Conservation (phyloP, 139 green algal genomes). For the Coelastrella sp. region DNA sequence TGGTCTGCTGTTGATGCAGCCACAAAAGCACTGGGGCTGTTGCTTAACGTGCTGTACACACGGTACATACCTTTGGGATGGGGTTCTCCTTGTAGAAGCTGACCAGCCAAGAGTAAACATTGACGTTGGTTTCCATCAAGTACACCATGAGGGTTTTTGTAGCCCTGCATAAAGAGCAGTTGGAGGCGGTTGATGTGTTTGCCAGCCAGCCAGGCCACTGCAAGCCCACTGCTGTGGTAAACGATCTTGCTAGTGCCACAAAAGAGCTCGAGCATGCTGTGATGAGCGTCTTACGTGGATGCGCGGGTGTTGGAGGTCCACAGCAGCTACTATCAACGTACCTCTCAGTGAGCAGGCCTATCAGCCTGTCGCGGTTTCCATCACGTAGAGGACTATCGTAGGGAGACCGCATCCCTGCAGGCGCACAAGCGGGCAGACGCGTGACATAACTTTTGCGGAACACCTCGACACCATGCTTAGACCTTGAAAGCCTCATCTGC, state of each 20-base stretch:
- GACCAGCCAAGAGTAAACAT: constrained; percentile 74
- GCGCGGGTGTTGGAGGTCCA: neutral
- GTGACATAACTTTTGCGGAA: neutral
- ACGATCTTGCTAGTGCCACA: no score
- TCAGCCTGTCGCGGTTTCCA: constrained; percentile 84
- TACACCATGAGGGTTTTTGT: constrained; percentile 86
- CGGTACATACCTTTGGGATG: constrained; percentile 69
- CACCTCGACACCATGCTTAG: neutral
- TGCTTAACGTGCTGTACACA: no score
- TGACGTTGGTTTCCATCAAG: constrained; percentile 78
- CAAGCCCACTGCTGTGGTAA: no score
- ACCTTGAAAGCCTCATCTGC: neutral
- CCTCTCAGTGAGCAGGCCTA: constrained; percentile 86
- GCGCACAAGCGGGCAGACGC: neutral
- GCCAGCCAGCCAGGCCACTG: neutral
- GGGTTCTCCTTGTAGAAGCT: constrained; percentile 68
- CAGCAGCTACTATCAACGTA: constrained; percentile 23
- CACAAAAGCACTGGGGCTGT: no score
- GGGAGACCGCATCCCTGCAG: constrained; percentile 62
- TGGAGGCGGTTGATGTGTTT: neutral
- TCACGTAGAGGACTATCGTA: constrained; percentile 85
- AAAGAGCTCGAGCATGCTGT: no score
- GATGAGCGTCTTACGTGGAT: neutral
- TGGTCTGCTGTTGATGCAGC: no score
- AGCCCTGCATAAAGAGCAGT: constrained; percentile 60